Conservation (phyloP, 2,329 filamentous ascomycete genomes). For the Zopfia rhizophila region DNA sequence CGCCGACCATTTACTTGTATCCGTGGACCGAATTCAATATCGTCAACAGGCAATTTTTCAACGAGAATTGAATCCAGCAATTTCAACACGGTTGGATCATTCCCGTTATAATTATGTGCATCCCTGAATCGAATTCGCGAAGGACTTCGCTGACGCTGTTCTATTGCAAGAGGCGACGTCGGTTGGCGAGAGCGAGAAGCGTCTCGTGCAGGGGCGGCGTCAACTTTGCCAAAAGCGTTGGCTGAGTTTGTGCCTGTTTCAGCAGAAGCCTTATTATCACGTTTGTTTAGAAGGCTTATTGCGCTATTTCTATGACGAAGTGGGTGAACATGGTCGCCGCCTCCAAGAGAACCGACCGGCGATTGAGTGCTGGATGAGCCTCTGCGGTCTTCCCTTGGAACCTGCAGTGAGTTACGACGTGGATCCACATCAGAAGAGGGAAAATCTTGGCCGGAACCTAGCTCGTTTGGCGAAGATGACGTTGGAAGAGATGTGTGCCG, state of each 20-base stretch:
- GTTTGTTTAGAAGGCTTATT: conserved; percentile 68
- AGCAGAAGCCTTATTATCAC: conserved; percentile 69
- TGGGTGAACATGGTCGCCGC: conserved; percentile 45
- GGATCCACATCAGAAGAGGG: conserved; percentile 47
- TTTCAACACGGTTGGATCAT: conserved; percentile 70
- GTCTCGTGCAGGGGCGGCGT: conserved; percentile 57
- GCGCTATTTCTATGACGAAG: conserved; percentile 65
- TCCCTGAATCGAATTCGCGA: conserved; percentile 63
- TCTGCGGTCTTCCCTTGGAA: conserved; percentile 29
- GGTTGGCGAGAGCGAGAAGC: conserved; percentile 40
- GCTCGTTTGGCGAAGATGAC: conserved; percentile 25
- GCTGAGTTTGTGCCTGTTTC: conserved; percentile 72
- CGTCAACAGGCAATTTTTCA: conserved; percentile 69
- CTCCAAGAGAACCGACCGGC: conserved; percentile 41
- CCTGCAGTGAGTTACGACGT: conserved; percentile 45
- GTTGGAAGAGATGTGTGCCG: conserved; percentile 35
- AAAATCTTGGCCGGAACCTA: conserved; percentile 30
- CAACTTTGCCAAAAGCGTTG: conserved; percentile 73
- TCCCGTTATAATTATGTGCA: conserved; percentile 87
- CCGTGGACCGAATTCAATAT: conserved; percentile 78
- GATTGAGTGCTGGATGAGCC: conserved; percentile 39
- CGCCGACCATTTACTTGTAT: conserved; percentile 73
- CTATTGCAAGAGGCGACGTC: conserved; percentile 41
- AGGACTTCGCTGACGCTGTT: conserved; percentile 42
- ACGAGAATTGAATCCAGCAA: conserved; percentile 86